Conservation (phyloP, 108 stramenopile species). For the Fistulifera solaris region DNA sequence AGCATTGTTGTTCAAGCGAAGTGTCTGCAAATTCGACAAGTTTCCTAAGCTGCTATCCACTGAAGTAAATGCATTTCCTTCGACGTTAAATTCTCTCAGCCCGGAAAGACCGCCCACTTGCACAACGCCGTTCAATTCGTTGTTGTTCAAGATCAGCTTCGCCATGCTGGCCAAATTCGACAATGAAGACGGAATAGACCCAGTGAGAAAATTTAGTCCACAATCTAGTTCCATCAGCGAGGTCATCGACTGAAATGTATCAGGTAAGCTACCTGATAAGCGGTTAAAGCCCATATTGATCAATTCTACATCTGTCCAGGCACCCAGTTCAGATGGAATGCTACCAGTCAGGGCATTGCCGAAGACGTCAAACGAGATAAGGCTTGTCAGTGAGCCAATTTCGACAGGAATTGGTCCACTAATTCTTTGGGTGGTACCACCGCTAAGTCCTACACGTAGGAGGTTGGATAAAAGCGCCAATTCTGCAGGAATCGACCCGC, state of each 20-base stretch:
- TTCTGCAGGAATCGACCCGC: background rate
- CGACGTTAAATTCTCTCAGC: slow-evolving; percentile 19
- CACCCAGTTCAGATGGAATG: slow-evolving; percentile 11
- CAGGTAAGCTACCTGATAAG: slow-evolving; percentile 15
- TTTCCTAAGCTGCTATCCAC: background rate
- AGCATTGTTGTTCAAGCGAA: slow-evolving; percentile 15
- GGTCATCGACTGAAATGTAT: background rate
- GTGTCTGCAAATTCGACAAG: slow-evolving; percentile 7
- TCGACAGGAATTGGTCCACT: slow-evolving; percentile 39
- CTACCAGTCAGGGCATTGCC: slow-evolving; percentile 3
- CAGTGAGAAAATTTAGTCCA: slow-evolving; percentile 11
- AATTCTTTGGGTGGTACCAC: slow-evolving; percentile 7
- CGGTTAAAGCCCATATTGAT: slow-evolving; percentile 11
- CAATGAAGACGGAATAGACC: slow-evolving; percentile 10
- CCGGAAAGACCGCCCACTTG: background rate
- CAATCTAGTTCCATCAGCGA: background rate
- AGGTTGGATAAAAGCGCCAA: background rate
- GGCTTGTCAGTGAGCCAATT: slow-evolving; percentile 25
- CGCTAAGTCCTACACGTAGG: background rate
- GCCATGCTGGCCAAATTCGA: slow-evolving; percentile 10
- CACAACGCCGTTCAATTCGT: slow-evolving; percentile 24
- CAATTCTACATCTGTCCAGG: background rate
- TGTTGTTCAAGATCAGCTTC: slow-evolving; percentile 15
- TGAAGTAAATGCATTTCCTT: slow-evolving; percentile 7
- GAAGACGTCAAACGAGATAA: slow-evolving; percentile 12